A percentile compares a stretch with the other conserved stretches of the same genome.
phyloP scores from a whole-genome alignment of 345 rosid genomes.

The Melastoma malabathricum region DNA sequence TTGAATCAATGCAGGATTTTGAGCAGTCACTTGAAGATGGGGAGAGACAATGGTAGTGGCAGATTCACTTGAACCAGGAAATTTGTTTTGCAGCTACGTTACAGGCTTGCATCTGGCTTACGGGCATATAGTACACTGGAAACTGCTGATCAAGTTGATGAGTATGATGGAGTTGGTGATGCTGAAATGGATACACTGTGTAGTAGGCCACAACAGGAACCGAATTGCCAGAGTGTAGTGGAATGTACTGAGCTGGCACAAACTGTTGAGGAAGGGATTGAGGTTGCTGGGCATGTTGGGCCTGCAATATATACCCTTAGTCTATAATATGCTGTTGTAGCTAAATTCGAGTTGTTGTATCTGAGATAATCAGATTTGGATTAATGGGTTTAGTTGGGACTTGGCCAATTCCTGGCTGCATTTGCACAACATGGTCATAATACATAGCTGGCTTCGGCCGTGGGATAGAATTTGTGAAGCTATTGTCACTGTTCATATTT shows the following conservation, averaged over 20 bases:
- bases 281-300: slow-evolving; percentile 37
- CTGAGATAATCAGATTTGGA: slow-evolving; percentile 45
- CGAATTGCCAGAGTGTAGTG: slow-evolving; percentile 53
- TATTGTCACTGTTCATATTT: slow-evolving; percentile 47
- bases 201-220: slow-evolving; percentile 55
- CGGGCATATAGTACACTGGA: slow-evolving; percentile 55
- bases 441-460: slow-evolving; percentile 50
- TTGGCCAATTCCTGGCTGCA: slow-evolving; percentile 42
- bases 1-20: slow-evolving; percentile 39
- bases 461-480: slow-evolving; percentile 49
- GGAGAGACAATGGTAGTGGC: slow-evolving; percentile 26
- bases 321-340: slow-evolving; percentile 19
- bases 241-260: slow-evolving; percentile 65
- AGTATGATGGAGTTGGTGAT: slow-evolving; percentile 51
- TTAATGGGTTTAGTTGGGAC: slow-evolving; percentile 30
- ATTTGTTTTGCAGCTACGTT: slow-evolving; percentile 60
- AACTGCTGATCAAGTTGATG: slow-evolving; percentile 80
- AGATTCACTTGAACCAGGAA: slow-evolving; percentile 40
- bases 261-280: slow-evolving; percentile 49
- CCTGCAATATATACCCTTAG: slow-evolving; percentile 41
- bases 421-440: slow-evolving; percentile 55
- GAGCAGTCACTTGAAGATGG: slow-evolving; percentile 37
- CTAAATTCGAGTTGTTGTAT: slow-evolving; percentile 35
- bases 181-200: slow-evolving; percentile 67
- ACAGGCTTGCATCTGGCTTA: slow-evolving; percentile 49